These are phyloP conservation scores for Furcasterigmium furcatum DNA, from an alignment of 2,329 filamentous ascomycete species.

Conservation along the genomic window DNA sequence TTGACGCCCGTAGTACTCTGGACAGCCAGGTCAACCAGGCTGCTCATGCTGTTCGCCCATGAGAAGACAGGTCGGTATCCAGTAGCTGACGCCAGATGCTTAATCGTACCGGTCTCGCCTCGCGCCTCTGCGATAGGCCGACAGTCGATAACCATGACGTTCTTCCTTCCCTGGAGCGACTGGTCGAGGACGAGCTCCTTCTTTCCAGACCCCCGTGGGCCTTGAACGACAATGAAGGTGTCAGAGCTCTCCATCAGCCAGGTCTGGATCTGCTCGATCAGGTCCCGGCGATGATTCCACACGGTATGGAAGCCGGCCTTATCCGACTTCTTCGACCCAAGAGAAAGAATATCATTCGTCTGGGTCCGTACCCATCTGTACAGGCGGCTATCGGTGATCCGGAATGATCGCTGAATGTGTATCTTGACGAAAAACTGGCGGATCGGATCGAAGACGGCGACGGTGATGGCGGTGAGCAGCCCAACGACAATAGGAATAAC, in stretches of 20 bases:
- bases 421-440: conserved; percentile 88
- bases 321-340: conserved; percentile 54
- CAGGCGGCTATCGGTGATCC: conserved; percentile 68
- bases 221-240: conserved; percentile 92
- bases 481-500: conserved; percentile 82
- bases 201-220: conserved; percentile 88
- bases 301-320: conserved; percentile 73
- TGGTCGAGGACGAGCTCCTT: conserved; percentile 84
- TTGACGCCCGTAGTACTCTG: conserved; percentile 94
- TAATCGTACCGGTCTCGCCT: conserved; percentile 83
- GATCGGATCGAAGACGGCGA: conserved; percentile 90
- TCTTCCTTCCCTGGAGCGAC: conserved; percentile 69
- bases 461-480: conserved; percentile 76
- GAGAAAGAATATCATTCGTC: conserved; percentile 63
- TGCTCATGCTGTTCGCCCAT: conserved; percentile 93
- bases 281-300: conserved; percentile 80
- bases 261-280: conserved; percentile 77
- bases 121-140: conserved; percentile 89
- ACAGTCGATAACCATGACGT: conserved; percentile 86
- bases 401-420: conserved; percentile 76
- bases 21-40: conserved; percentile 85
- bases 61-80: conserved; percentile 93
- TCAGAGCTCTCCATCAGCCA: conserved; percentile 88
- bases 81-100: conserved; percentile 74
- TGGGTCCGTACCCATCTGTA: conserved; percentile 81